phyloP scores from a whole-genome alignment of 1,284 basidiomycete genomes.

The Macrocystidia cucumis region DNA sequence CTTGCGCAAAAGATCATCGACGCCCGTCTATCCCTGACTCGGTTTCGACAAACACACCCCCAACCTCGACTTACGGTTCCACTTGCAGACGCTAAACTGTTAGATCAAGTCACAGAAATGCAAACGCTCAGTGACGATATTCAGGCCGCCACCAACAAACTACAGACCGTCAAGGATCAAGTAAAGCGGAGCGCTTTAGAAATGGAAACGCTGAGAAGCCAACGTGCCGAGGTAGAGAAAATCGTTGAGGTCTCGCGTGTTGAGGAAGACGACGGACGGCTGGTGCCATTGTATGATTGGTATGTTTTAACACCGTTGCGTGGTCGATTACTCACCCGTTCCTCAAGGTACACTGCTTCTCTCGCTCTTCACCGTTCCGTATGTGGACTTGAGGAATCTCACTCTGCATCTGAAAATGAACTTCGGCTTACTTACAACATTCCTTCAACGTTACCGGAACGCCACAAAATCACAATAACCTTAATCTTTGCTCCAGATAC shows the following conservation, averaged over 20 bases:
- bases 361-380: constrained; percentile 57
- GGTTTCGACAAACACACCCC: constrained; percentile 73
- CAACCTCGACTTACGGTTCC: constrained; percentile 68
- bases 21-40: constrained; percentile 67
- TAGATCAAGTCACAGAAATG: constrained; percentile 66
- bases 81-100: constrained; percentile 63
- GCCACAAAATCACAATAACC: constrained; percentile 36
- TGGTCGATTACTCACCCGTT: constrained; percentile 3
- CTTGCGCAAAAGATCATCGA: constrained; percentile 74
- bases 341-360: constrained; percentile 58
- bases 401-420: constrained; percentile 64
- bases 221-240: constrained; percentile 67
- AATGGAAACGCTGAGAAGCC: constrained; percentile 53
- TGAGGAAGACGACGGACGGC: constrained; percentile 57
- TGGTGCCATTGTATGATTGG: constrained; percentile 66
- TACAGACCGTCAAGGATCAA: constrained; percentile 47
- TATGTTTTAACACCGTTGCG: constrained; percentile 21
- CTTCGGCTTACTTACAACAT: constrained; percentile 61
- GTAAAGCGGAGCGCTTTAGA: constrained; percentile 53
- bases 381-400: constrained; percentile 50
- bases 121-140: constrained; percentile 62
- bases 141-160: constrained; percentile 46
- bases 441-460: constrained; percentile 16
- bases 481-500: constrained; percentile 67
- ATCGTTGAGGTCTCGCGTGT: constrained; percentile 49